Evolutionary conservation across 371 early-diverging fungal species (phyloP).

Genomic region (Mucor circinelloides): DNA sequence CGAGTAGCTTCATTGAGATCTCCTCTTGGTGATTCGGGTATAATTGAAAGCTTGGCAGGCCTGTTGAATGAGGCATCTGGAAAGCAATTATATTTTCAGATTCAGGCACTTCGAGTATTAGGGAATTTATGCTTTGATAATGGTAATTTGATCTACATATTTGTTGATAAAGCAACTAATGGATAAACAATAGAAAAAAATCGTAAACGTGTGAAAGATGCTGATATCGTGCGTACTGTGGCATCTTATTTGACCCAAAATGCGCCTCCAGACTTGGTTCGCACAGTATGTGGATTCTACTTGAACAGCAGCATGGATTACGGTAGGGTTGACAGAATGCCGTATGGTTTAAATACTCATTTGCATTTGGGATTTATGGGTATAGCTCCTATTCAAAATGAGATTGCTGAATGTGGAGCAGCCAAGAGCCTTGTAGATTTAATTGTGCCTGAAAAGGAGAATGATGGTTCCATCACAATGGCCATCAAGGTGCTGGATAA

Average conservation of each 20-base stretch:
- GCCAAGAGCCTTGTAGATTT: constrained; percentile 37
- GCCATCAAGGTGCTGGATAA: constrained; percentile 39
- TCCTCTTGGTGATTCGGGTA: constrained; percentile 49
- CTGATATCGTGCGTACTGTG: constrained; percentile 48
- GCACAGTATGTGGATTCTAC: constrained; percentile 69
- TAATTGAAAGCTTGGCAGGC: constrained; percentile 37
- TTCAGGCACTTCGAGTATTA: constrained; percentile 71
- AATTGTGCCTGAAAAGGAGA: constrained; percentile 25
- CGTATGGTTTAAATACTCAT: neutral
- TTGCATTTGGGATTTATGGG: neutral
- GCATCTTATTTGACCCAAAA: constrained; percentile 44
- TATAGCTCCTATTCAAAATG: constrained; percentile 51
- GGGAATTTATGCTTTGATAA: constrained; percentile 83
- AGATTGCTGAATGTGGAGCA: constrained; percentile 42
- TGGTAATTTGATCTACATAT: constrained; percentile 46
- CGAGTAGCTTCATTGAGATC: constrained; percentile 45
- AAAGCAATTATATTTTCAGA: constrained; percentile 34
- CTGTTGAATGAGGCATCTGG: constrained; percentile 37
- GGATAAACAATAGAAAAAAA: constrained; percentile 56
- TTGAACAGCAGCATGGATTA: constrained; percentile 79
- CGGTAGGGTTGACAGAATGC: constrained; percentile 41
- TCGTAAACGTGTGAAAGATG: constrained; percentile 62
- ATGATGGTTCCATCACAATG: constrained; percentile 36
- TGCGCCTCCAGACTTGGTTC: constrained; percentile 43
- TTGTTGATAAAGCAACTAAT: neutral